Percentiles rank a stretch among this genome's conserved stretches.
phyloP scores from a whole-genome alignment of 2,329 filamentous ascomycete species.

The Alternaria ethzedia region DNA sequence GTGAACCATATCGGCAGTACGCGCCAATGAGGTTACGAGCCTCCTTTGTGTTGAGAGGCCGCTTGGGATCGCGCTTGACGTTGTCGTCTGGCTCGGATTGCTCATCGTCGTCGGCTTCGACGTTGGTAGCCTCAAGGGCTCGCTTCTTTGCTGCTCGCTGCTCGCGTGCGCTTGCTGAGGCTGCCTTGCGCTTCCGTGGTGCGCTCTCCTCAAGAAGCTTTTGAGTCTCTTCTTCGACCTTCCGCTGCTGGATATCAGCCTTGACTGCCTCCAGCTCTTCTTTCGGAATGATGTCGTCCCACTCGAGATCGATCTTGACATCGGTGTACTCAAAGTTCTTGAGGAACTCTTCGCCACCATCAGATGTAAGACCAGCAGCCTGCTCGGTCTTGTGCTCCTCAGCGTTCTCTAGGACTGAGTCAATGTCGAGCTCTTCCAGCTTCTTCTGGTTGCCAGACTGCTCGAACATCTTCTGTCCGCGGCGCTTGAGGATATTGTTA shows the following conservation, averaged over 20 bases:
- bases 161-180: constrained; percentile 67
- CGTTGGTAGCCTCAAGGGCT: constrained; percentile 69
- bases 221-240: constrained; percentile 81
- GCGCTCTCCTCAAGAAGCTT: constrained; percentile 84
- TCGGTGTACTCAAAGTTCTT: constrained; percentile 90
- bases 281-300: constrained; percentile 98
- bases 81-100: constrained; percentile 50
- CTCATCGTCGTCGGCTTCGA: constrained; percentile 66
- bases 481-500: constrained; percentile 92
- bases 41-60: constrained; percentile 91
- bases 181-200: constrained; percentile 72
- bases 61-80: constrained; percentile 75
- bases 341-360: constrained; percentile 96
- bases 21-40: constrained; percentile 89
- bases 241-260: constrained; percentile 82
- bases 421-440: constrained; percentile 95
- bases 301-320: constrained; percentile 94
- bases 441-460: constrained; percentile 96
- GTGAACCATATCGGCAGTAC: constrained; percentile 87
- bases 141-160: constrained; percentile 74
- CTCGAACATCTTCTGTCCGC: constrained; percentile 99
- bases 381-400: constrained; percentile 97
- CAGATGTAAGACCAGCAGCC: constrained; percentile 90
- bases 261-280: constrained; percentile 90
- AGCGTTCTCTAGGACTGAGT: constrained; percentile 94